Evolutionary conservation across 2,329 filamentous ascomycete species (phyloP), one percentile per base, ranked within the genome.

Genomic region (Drechslerella stenobrocha): DNA sequence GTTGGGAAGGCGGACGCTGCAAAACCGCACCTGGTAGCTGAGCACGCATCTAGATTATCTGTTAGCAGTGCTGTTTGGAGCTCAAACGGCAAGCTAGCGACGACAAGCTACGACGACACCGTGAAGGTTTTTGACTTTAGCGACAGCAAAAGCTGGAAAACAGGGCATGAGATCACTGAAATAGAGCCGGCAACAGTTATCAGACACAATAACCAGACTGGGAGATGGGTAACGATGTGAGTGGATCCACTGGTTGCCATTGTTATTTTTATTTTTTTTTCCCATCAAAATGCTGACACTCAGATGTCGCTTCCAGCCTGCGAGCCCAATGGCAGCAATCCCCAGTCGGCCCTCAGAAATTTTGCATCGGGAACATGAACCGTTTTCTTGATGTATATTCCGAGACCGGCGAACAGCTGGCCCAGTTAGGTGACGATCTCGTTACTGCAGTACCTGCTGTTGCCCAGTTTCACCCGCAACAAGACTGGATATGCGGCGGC

Each of bases 291-390:
- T 23, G 32, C 37, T 51, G 46, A 55, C 42, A 9, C 26, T 45
- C 22, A 7, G 3, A 11, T 44, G 15, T 30, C 9, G 4, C 34
- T 37, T 59, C 30, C 76, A 85, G 83, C 72, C 78, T 87, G 81
- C 75, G 95, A 81, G 82, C 93, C 75, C 90, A 96, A 73, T 98
- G 93, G 93, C 93, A 98, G 76, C 80, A 83, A 28, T 81, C 83
- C 45, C 92, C 93, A 0, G 78, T 81, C 30, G 86, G 86, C 5
- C 84, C 95, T 3, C 87, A 95, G 70, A 90, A 92, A 69, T 90
- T 98, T 73, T 88, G 85, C 22, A 92, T 98, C 60, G 93, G 89
- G 0, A 98, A 97, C 72, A 97, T 97, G 93, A 96, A 95, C 75
- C 84, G 93, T 1, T 97, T 96, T 73, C 89, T 97, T 1, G 93